Base-by-base conservation (phyloP, 345 rosid genomes). In the Melaleuca quinquenervia region DNA sequence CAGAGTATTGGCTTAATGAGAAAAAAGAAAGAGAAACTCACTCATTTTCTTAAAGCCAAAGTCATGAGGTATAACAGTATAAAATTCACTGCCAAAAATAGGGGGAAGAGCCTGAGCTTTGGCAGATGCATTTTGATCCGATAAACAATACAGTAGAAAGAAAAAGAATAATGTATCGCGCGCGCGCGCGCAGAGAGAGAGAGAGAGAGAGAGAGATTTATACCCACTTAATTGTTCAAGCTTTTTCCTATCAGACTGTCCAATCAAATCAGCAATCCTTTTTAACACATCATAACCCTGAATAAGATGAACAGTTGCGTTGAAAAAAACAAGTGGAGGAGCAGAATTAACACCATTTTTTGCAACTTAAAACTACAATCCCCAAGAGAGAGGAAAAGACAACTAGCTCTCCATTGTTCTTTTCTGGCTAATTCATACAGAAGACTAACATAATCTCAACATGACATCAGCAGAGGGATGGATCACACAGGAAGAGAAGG, bases 31-130 rank as follows among this genome's bases (percentile, higher is more conserved):
- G 88, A 88, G 87, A 70, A 75, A 91, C 96, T 94, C 89, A 93
- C 98, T 89, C 97, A 93, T 95, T 90, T 95, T 95, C 85, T 88
- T 92, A 88, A 95, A 97, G 76, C 98, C 99, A 83, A 95, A 95
- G 89, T 95, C 96, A 92, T 95, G 98, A 27, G 99, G 98, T 87
- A 97, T 94, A 84, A 93, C 93, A 3, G 97, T 93, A 87, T 96
- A 95, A 91, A 96, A 96, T 91, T 96, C 96, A 82, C 98, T 96
- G 96, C 90, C 90, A 87, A 21, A 78, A 82, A 86, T 85, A 78
- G 51, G 11, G 52, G 36, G 27, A 36, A 88, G 75, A 70, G 48
- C 26, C 13, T 70, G 48, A 70, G 80, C 80, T 36, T 70, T 70
- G 80, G 18, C 36, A 84, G 24, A 27, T 70, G 45, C 83, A 85